Evolutionary conservation across 2,329 filamentous ascomycete species (phyloP).

Genomic region (Pleurostoma richardsiae): DNA sequence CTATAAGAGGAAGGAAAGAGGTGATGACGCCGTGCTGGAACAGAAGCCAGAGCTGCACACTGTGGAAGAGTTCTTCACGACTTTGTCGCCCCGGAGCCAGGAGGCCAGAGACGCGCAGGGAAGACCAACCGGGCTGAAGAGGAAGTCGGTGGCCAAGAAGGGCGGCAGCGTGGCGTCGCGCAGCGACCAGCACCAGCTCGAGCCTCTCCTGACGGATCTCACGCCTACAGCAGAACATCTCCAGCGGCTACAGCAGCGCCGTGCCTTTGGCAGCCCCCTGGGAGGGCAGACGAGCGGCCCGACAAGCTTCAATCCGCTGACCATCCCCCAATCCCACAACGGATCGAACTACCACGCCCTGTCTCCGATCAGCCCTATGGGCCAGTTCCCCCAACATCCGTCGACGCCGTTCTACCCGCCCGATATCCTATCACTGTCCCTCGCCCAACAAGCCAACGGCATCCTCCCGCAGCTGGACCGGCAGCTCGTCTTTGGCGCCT

Average conservation of each 20-base stretch:
- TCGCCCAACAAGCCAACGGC: constrained; percentile 39
- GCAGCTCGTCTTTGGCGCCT: constrained; percentile 72
- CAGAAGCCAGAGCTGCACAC: constrained; percentile 89
- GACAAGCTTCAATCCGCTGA: constrained; percentile 33
- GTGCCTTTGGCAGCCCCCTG: constrained; percentile 31
- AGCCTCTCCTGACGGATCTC: constrained; percentile 32
- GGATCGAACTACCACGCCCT: constrained; percentile 37
- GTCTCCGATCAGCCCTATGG: constrained; percentile 48
- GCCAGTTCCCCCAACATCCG: constrained; percentile 27
- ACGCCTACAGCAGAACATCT: constrained; percentile 19
- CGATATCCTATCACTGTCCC: constrained; percentile 47
- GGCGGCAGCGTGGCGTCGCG: constrained; percentile 22
- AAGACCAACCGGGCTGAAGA: constrained; percentile 21
- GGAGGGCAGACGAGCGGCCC: constrained; percentile 34
- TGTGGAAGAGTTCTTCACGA: constrained; percentile 90
- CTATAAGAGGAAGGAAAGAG: constrained; percentile 66
- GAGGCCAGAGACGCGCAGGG: constrained; percentile 23
- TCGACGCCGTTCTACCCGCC: constrained; percentile 39
- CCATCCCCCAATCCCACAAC: constrained; percentile 33
- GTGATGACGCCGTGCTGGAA: constrained; percentile 82
- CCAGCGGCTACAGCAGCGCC: constrained; percentile 31
- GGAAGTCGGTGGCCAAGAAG: constrained; percentile 32
- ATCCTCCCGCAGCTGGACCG: constrained; percentile 67
- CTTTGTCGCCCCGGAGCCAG: constrained; percentile 58
- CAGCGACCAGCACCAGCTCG: constrained; percentile 27